A percentile compares a stretch with the other conserved stretches of the same genome.
Conservation (phyloP, 2,329 filamentous ascomycete species). For the Celoporthe dispersa region DNA sequence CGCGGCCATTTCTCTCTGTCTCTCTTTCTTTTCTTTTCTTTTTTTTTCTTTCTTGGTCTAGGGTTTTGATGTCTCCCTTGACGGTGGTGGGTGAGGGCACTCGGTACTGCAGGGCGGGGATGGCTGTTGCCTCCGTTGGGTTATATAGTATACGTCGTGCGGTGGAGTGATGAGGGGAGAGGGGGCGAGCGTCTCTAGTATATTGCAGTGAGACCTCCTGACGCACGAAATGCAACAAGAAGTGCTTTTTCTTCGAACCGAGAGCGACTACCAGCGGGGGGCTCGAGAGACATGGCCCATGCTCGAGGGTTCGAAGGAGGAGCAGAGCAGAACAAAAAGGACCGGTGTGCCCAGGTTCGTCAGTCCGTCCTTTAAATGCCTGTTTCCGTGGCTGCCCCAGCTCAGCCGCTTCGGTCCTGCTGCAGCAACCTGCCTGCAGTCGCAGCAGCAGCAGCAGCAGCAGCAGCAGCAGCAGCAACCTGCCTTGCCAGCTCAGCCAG, state of each 20-base stretch:
- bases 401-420: conserved; percentile 1
- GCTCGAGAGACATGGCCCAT: background rate
- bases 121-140: background rate
- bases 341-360: background rate
- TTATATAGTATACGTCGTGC: background rate
- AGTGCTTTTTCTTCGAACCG: conserved; percentile 14
- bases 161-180: background rate
- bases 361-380: background rate
- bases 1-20: background rate
- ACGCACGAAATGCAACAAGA: conserved; percentile 1
- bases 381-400: background rate
- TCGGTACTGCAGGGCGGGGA: background rate
- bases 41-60: background rate
- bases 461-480: background rate
- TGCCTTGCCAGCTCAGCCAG: conserved; percentile 1
- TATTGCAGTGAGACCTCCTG: conserved; percentile 6
- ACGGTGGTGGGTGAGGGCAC: background rate
- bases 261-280: background rate
- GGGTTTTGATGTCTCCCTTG: background rate
- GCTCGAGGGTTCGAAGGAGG: background rate
- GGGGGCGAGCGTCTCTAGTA: conserved; percentile 6
- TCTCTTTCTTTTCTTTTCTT: background rate
- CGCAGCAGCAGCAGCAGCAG: background rate
- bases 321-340: background rate
- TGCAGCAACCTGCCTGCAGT: background rate